phyloP scores from a whole-genome alignment of 2,329 filamentous ascomycete genomes.

The Pseudopyrenochaeta lycopersici region DNA sequence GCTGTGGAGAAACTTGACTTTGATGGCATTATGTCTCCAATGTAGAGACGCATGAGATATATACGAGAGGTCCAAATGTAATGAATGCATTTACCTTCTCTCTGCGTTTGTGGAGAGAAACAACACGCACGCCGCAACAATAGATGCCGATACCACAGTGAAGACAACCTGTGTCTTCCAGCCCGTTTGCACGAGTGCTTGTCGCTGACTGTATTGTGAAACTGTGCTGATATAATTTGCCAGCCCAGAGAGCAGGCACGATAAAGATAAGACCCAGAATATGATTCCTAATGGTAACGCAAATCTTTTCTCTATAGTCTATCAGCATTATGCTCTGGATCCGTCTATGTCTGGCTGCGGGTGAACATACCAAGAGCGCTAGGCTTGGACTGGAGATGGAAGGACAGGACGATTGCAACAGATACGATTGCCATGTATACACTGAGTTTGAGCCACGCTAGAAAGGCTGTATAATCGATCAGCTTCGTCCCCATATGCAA shows the following conservation, averaged over 20 bases:
- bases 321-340: slow-evolving; percentile 6
- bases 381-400: slow-evolving; percentile 83
- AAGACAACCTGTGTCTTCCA: slow-evolving; percentile 88
- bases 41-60: slow-evolving; percentile 3
- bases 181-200: slow-evolving; percentile 88
- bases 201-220: slow-evolving; percentile 79
- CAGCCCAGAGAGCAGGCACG: slow-evolving; percentile 79
- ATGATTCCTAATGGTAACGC: slow-evolving; percentile 84
- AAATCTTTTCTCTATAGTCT: slow-evolving; percentile 72
- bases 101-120: slow-evolving; percentile 52
- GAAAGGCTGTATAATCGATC: slow-evolving; percentile 65
- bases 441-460: slow-evolving; percentile 88
- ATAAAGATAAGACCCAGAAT: slow-evolving; percentile 84
- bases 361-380: slow-evolving; percentile 25
- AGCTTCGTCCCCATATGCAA: background rate
- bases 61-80: slow-evolving; percentile 8
- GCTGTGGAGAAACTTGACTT: background rate
- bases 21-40: background rate
- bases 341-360: background rate
- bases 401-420: slow-evolving; percentile 89
- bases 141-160: slow-evolving; percentile 50
- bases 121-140: slow-evolving; percentile 52
- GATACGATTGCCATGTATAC: slow-evolving; percentile 92
- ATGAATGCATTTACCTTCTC: slow-evolving; percentile 18
- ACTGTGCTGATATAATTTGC: slow-evolving; percentile 88